A percentile compares a stretch with the other conserved stretches of the same genome.
Evolutionary conservation across 352 stramenopile species (phyloP).

Genomic region (Pythium brachiatum): DNA sequence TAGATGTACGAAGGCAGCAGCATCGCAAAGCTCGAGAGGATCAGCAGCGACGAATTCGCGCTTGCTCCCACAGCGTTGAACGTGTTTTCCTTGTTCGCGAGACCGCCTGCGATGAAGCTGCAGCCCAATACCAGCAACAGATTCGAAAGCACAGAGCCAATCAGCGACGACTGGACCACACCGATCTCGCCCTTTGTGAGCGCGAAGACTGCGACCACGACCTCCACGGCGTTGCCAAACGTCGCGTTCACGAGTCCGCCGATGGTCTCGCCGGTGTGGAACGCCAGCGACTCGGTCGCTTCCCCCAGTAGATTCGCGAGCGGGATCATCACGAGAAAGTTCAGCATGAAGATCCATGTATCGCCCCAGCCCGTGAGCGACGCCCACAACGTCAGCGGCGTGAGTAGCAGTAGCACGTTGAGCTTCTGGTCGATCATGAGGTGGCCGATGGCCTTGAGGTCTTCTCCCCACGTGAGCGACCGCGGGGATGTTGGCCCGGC

Average conservation of each 20-base stretch:
- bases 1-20: slow-evolving; percentile 93
- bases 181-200: slow-evolving; percentile 92
- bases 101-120: slow-evolving; percentile 92
- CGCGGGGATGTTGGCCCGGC: background rate
- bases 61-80: slow-evolving; percentile 93
- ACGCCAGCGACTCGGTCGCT: slow-evolving; percentile 96
- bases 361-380: slow-evolving; percentile 66
- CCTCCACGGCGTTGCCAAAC: slow-evolving; percentile 97
- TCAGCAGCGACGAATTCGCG: slow-evolving; percentile 94
- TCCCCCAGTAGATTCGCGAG: slow-evolving; percentile 95
- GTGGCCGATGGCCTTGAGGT: slow-evolving; percentile 41
- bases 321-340: slow-evolving; percentile 97
- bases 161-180: slow-evolving; percentile 96
- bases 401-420: slow-evolving; percentile 63
- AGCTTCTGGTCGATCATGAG: slow-evolving; percentile 54
- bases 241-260: slow-evolving; percentile 97
- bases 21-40: slow-evolving; percentile 92
- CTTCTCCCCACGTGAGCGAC: slow-evolving; percentile 26
- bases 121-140: slow-evolving; percentile 96
- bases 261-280: slow-evolving; percentile 96
- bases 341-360: slow-evolving; percentile 91
- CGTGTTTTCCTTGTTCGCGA: slow-evolving; percentile 75
- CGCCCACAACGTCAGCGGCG: slow-evolving; percentile 64
- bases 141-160: slow-evolving; percentile 98
- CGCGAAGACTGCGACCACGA: slow-evolving; percentile 95